phyloP scores from a whole-genome alignment of 176 grass and related monocot species.

The Puccinellia tenuiflora region DNA sequence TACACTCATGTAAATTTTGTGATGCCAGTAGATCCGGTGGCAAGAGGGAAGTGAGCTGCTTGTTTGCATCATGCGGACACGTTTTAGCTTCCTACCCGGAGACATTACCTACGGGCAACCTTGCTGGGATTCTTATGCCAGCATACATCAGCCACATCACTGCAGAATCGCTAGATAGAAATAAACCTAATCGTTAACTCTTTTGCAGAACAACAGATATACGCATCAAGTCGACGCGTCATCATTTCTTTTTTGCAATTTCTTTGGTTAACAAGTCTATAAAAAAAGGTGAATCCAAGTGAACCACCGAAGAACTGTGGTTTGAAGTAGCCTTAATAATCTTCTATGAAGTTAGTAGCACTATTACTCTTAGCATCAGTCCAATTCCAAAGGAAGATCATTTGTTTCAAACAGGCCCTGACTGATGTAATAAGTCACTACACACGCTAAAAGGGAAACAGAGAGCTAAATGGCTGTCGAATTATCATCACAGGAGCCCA shows the following conservation, averaged over 20 bases:
- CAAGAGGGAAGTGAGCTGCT: constrained; percentile 1
- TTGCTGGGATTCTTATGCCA: not conserved
- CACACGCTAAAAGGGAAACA: not conserved
- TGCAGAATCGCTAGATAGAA: not conserved
- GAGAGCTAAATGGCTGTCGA: not conserved
- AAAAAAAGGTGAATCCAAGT: not conserved
- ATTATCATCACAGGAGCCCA: not conserved
- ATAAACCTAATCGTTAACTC: not conserved
- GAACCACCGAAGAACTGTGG: not conserved
- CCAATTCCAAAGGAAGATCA: not conserved
- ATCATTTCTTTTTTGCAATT: not conserved
- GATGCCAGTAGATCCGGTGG: constrained; percentile 10
- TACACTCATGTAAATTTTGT: constrained; percentile 37
- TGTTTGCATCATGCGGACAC: not conserved
- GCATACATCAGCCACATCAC: not conserved
- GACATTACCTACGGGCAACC: not conserved
- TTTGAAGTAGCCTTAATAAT: not conserved
- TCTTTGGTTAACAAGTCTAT: not conserved
- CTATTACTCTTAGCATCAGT: not conserved
- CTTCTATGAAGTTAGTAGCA: not conserved
- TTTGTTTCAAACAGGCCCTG: not conserved
- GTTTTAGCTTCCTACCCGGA: constrained; percentile 10
- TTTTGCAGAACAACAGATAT: not conserved
- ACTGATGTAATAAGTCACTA: not conserved
- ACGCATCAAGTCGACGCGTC: not conserved